These are phyloP conservation scores for Penicillium sp. DNA, from an alignment of 2,329 filamentous ascomycete genomes.

Conservation along the genomic window DNA sequence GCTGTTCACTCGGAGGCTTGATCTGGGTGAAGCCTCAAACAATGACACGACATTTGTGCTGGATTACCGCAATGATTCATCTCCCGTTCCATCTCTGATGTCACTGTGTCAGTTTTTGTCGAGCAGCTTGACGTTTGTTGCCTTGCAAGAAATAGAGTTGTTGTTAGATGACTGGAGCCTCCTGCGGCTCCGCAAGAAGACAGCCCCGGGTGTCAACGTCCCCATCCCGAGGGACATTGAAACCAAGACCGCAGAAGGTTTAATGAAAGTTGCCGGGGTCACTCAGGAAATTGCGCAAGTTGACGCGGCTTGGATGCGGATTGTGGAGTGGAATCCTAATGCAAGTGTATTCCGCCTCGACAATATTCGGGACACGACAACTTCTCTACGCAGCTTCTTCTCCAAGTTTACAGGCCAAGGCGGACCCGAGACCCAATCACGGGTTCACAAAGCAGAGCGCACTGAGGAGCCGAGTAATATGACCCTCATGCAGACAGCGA, in stretches of 20 bases:
- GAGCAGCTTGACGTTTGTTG: slow-evolving; percentile 93
- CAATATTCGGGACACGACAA: slow-evolving; percentile 42
- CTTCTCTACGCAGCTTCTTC: slow-evolving; percentile 73
- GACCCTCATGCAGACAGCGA: slow-evolving; percentile 63
- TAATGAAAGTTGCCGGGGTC: slow-evolving; percentile 81
- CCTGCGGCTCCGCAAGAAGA: slow-evolving; percentile 74
- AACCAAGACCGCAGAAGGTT: slow-evolving; percentile 72
- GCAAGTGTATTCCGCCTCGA: slow-evolving; percentile 35
- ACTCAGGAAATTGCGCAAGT: slow-evolving; percentile 86
- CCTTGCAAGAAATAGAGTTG: slow-evolving; percentile 78
- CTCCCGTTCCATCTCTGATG: slow-evolving; percentile 77
- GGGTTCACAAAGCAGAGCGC: slow-evolving; percentile 52
- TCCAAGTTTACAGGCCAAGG: slow-evolving; percentile 64
- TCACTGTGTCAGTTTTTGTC: slow-evolving; percentile 88
- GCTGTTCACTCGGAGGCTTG: slow-evolving; percentile 82
- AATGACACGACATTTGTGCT: slow-evolving; percentile 85
- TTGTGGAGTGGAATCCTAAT: slow-evolving; percentile 75
- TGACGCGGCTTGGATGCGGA: slow-evolving; percentile 81
- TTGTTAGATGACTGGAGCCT: slow-evolving; percentile 85
- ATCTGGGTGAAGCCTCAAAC: slow-evolving; percentile 61
- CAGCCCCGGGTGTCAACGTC: slow-evolving; percentile 68
- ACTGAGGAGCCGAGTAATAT: slow-evolving; percentile 67
- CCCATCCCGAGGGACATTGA: slow-evolving; percentile 73
- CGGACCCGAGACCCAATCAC: slow-evolving; percentile 36
- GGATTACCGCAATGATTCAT: slow-evolving; percentile 84